These are phyloP conservation scores for Dactylellina cionopaga DNA, from an alignment of 2,329 filamentous ascomycete genomes.

Conservation along the genomic window DNA sequence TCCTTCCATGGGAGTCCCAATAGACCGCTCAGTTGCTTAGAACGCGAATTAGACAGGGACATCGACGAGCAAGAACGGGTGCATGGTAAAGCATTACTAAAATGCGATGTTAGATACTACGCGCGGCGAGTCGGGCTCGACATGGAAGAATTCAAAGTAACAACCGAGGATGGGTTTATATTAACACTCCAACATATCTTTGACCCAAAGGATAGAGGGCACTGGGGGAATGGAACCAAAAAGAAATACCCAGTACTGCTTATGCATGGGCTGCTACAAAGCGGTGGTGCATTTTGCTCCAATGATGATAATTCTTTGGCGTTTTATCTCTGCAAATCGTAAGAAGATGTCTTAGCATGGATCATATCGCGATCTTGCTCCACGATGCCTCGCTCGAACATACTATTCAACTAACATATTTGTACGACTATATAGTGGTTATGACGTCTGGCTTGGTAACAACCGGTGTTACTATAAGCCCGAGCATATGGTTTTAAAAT, in stretches of 20 bases:
- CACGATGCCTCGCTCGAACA: neutral
- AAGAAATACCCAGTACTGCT: constrained; percentile 84
- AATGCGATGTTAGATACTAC: constrained; percentile 85
- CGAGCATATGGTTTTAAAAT: constrained; percentile 75
- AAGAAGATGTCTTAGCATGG: constrained; percentile 1
- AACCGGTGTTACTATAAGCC: constrained; percentile 88
- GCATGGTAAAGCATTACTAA: constrained; percentile 81
- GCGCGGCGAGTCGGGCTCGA: constrained; percentile 87
- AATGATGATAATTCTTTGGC: constrained; percentile 90
- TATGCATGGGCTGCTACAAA: constrained; percentile 88
- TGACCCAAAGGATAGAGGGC: constrained; percentile 70
- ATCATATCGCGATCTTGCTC: no score
- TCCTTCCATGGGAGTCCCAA: neutral
- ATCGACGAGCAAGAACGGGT: constrained; percentile 64
- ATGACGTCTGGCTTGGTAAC: constrained; percentile 95
- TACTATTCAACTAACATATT: no score
- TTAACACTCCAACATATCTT: constrained; percentile 90
- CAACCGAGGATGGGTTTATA: constrained; percentile 93
- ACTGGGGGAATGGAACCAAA: constrained; percentile 60
- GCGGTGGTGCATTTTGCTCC: constrained; percentile 84
- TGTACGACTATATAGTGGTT: constrained; percentile 68
- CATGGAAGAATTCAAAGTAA: constrained; percentile 81
- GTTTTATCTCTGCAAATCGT: constrained; percentile 85
- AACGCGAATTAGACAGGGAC: constrained; percentile 62
- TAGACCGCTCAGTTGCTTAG: constrained; percentile 60